Conservation (phyloP, 345 rosid species). For the Chamaenerion angustifolium region DNA sequence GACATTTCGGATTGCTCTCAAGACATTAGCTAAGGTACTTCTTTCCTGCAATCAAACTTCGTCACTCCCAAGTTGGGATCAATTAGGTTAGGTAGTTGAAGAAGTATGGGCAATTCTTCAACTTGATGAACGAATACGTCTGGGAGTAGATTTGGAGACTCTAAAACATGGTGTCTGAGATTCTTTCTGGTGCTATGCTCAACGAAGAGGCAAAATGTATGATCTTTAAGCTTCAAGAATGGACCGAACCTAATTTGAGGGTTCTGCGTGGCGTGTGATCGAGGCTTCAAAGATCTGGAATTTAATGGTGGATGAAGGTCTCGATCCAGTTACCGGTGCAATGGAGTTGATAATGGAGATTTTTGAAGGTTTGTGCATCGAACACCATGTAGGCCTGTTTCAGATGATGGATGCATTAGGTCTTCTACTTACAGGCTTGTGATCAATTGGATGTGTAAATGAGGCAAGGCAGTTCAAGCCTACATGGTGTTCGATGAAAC, state of each 20-base stretch:
- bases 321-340: constrained; percentile 35
- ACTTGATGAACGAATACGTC: constrained; percentile 49
- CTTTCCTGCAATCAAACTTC: background rate
- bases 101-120: constrained; percentile 50
- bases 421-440: constrained; percentile 56
- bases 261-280: constrained; percentile 52
- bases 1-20: constrained; percentile 48
- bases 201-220: constrained; percentile 57
- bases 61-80: background rate
- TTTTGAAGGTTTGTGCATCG: constrained; percentile 46
- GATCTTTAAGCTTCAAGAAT: constrained; percentile 41
- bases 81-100: constrained; percentile 45
- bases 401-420: constrained; percentile 44
- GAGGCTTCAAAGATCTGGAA: constrained; percentile 78
- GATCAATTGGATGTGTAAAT: constrained; percentile 61
- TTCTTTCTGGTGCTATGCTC: constrained; percentile 36
- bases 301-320: constrained; percentile 58
- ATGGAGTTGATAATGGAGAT: constrained; percentile 49
- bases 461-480: constrained; percentile 37
- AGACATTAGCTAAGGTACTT: constrained; percentile 27
- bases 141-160: constrained; percentile 30
- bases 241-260: constrained; percentile 43
- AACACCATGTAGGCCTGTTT: constrained; percentile 52
- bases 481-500: constrained; percentile 47
- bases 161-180: constrained; percentile 41